A percentile compares a stretch with the other conserved stretches of the same genome.
phyloP scores from a whole-genome alignment of 2,329 filamentous ascomycete species.

The Biscogniauxia marginata region DNA sequence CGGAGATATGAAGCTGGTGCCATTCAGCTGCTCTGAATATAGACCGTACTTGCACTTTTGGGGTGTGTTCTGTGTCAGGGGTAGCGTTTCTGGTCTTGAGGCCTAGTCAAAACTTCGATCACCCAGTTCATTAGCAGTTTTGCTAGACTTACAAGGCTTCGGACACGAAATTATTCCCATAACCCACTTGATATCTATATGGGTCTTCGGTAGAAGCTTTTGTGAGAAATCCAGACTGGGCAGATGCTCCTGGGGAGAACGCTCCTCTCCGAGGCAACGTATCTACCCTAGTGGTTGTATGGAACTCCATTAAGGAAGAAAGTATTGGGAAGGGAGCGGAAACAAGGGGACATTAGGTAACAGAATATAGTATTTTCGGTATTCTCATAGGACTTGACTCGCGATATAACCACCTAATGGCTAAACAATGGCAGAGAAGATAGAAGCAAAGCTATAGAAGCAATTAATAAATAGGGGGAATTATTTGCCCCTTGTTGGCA shows the following conservation, averaged over 20 bases:
- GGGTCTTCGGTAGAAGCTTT: slow-evolving; percentile 13
- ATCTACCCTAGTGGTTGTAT: neutral
- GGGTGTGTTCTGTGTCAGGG: slow-evolving; percentile 22
- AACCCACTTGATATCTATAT: slow-evolving; percentile 23
- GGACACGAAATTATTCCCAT: slow-evolving; percentile 22
- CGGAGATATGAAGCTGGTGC: slow-evolving; percentile 27
- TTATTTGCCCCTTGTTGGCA: neutral
- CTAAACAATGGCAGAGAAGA: neutral
- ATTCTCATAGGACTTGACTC: neutral
- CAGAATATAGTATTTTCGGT: neutral
- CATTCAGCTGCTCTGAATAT: slow-evolving; percentile 32
- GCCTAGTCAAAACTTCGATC: neutral
- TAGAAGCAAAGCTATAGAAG: neutral
- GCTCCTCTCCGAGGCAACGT: neutral
- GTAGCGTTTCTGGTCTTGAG: slow-evolving; percentile 8
- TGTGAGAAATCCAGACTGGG: slow-evolving; percentile 15
- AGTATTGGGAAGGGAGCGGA: neutral
- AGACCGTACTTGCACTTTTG: slow-evolving; percentile 29
- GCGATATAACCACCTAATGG: neutral
- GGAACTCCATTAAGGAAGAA: neutral
- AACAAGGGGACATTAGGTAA: neutral
- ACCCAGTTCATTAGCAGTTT: neutral
- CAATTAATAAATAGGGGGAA: neutral
- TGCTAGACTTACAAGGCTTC: slow-evolving; percentile 19
- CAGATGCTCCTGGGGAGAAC: slow-evolving; percentile 4